Base-by-base conservation (phyloP, 257 asterid species). In the Galeopsis tetrahit region DNA sequence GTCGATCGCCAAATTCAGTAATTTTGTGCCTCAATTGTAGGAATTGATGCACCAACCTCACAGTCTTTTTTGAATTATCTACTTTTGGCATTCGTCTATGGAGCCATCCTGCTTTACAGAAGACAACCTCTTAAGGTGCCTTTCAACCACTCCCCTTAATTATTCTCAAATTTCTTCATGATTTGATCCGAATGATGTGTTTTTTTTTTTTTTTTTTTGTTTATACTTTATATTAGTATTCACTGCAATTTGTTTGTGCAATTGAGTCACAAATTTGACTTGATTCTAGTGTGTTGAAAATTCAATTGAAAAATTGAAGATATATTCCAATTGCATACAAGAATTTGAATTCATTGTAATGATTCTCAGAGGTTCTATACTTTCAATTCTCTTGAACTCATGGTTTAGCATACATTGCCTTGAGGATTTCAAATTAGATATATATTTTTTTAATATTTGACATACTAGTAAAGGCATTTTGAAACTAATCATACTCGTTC, bases 31-130 rank as follows among this genome's bases (percentile, higher is more conserved):
- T 67, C 5, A 63, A 67, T 56, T 40, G 43, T 73, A 93, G 98
- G 98, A 64, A 85, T 93, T 43, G 89, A 93, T 77, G 98, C 96
- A 75, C 96, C 98, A 34, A 93, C 98, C 2, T 93, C 98, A 9
- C 98, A 93, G 82, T 93, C 98, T 34, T 89, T 93, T 73, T 70
- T 93, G 53, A 93, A 93, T 79, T 93, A 93, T 78, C 82, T 83
- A 33, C 78, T 90, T 4, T 82, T 93, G 90, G 93, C 92, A 31
- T 76, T 93, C 75, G 77, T 86, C 28, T 90, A 90, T 80, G 98
- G 98, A 67, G 78, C 86, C 67, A 64, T 82, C 72, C 68, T 90
- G 93, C 72, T 93, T 40, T 85, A 77, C 78, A 75, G 96, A 81
- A 69, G 87, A 78, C 58, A 89, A 55, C 81, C 89, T 17, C 89